phyloP scores from a whole-genome alignment of 129 eudicot genomes.

The Helianthus annuus region DNA sequence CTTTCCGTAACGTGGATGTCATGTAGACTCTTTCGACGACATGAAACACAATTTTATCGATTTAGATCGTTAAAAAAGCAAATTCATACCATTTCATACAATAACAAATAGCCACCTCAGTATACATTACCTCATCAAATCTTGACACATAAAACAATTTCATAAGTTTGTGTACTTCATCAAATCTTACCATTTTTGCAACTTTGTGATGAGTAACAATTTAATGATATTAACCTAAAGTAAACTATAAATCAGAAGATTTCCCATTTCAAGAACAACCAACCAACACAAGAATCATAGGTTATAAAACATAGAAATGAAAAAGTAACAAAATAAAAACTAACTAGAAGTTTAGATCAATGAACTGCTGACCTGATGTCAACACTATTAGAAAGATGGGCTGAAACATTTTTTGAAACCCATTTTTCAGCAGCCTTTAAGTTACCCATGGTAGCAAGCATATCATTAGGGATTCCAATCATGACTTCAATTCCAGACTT shows the following conservation, averaged over 20 bases:
- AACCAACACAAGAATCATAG: constrained; percentile 19
- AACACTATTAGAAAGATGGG: constrained; percentile 64
- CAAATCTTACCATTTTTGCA: not conserved
- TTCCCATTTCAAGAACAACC: not conserved
- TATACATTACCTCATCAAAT: not conserved
- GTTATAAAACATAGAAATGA: not conserved
- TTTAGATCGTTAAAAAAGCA: not conserved
- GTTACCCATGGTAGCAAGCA: constrained; percentile 53
- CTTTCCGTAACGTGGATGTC: not conserved
- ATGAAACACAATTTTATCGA: not conserved
- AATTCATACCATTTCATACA: not conserved
- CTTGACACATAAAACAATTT: not conserved
- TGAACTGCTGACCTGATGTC: constrained; percentile 52
- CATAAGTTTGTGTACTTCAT: not conserved
- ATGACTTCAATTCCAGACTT: constrained; percentile 82
- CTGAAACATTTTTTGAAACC: constrained; percentile 84
- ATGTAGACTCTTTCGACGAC: too few species aligned
- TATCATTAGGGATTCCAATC: constrained; percentile 93
- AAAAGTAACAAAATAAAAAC: constrained; percentile 1
- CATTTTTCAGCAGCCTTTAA: constrained; percentile 80
- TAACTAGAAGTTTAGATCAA: constrained; percentile 4
- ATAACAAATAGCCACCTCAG: not conserved
- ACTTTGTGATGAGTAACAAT: not conserved
- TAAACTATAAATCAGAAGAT: not conserved
- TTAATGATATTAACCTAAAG: too few species aligned